A percentile compares a stretch with the other conserved stretches of the same genome.
Conservation (phyloP, 2,329 filamentous ascomycete species). For the Emmonsia crescens region DNA sequence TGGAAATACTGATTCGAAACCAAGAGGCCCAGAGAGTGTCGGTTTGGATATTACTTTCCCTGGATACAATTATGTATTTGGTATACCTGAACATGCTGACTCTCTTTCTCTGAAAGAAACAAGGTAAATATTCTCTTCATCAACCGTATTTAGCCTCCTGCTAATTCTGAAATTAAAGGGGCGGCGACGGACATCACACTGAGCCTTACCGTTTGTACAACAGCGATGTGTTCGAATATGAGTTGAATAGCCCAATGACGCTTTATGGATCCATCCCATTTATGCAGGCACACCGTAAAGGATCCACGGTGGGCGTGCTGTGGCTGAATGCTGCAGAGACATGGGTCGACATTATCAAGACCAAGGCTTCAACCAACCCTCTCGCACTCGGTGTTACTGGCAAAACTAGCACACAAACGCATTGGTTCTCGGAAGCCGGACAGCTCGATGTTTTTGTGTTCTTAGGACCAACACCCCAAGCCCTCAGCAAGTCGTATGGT, state of each 20-base stretch:
- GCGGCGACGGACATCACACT: constrained; percentile 70
- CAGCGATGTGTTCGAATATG: constrained; percentile 94
- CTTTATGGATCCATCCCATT: constrained; percentile 95
- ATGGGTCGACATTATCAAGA: constrained; percentile 89
- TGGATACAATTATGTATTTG: constrained; percentile 84
- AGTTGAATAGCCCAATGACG: constrained; percentile 95
- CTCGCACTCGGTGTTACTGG: constrained; percentile 59
- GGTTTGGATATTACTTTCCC: constrained; percentile 85
- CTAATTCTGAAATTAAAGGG: constrained; percentile 35
- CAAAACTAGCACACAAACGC: constrained; percentile 71
- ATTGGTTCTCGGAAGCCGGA: constrained; percentile 93
- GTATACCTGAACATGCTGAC: constrained; percentile 86
- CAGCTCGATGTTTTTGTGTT: constrained; percentile 89
- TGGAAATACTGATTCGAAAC: constrained; percentile 89
- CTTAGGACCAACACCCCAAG: constrained; percentile 74
- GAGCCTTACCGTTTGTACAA: constrained; percentile 96
- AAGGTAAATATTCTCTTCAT: constrained; percentile 37
- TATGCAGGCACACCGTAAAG: constrained; percentile 93
- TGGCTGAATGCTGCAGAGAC: constrained; percentile 97
- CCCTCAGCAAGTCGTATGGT: constrained; percentile 70
- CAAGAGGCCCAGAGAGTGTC: constrained; percentile 86
- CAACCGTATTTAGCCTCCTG: background rate
- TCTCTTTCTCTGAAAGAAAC: constrained; percentile 83
- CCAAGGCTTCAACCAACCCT: constrained; percentile 61
- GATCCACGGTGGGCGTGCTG: constrained; percentile 88